A percentile compares a stretch with the other conserved stretches of the same genome.
Evolutionary conservation across 148 eudicot species (phyloP).

Genomic region (Fagopyrum homotropicum): DNA sequence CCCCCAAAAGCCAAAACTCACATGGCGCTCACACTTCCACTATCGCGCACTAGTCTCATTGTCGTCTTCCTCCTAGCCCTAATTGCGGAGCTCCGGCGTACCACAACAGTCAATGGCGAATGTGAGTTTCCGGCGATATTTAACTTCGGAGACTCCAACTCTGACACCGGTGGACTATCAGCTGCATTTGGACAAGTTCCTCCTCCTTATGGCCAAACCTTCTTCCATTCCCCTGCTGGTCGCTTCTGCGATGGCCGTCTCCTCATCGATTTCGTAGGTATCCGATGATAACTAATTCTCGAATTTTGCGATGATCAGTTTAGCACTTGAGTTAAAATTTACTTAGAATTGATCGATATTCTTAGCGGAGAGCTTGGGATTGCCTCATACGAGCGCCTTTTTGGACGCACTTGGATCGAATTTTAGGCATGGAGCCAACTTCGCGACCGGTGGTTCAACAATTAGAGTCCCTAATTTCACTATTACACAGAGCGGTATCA

Average conservation of each 20-base stretch:
- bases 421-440: slow-evolving; percentile 17
- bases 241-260: slow-evolving; percentile 52
- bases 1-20: not conserved
- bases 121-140: slow-evolving; percentile 55
- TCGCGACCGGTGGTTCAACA: slow-evolving; percentile 16
- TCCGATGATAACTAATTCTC: not conserved
- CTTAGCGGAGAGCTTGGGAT: slow-evolving; percentile 14
- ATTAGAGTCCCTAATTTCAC: slow-evolving; percentile 5
- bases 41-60: not conserved
- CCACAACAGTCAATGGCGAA: not conserved
- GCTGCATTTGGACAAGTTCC: slow-evolving; percentile 55
- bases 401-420: slow-evolving; percentile 15
- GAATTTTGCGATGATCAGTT: not conserved
- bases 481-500: not conserved
- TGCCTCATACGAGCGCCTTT: slow-evolving; percentile 15
- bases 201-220: slow-evolving; percentile 45
- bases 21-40: not conserved
- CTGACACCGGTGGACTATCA: slow-evolving; percentile 62
- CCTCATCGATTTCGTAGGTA: slow-evolving; percentile 52
- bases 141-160: slow-evolving; percentile 70
- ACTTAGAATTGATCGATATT: not conserved
- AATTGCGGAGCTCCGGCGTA: not conserved
- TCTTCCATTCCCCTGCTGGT: slow-evolving; percentile 46
- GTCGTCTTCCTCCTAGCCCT: not conserved
- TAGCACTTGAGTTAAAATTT: not conserved